Evolutionary conservation across 2,329 filamentous ascomycete genomes (phyloP), one percentile per base, ranked within the genome.

Genomic region (Xylaria sp.): DNA sequence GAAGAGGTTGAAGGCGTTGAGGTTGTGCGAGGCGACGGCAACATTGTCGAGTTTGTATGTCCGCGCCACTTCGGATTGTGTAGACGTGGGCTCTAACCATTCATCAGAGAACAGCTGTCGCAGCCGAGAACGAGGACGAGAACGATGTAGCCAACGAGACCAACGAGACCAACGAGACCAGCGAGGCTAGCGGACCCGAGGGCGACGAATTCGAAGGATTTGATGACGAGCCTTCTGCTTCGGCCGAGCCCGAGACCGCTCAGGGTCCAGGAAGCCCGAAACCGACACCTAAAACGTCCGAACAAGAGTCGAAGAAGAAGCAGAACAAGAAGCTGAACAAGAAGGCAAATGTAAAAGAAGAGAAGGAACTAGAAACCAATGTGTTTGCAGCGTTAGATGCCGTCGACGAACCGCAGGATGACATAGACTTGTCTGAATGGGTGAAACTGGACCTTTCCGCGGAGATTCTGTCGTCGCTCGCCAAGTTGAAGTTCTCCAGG

Each of bases 1-100:
- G 94, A 99, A 76, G 94, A 98, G 76, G 91, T 98, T 56, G 93
- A 97, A 18, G 94, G 93, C 61, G 93, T 99, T 1, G 92, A 97
- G 37, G 86, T 99, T n/a, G 84, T 97, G 51, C 88, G 87, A 70
- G 85, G 91, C 37, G 89, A 89, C 8, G 82, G 85, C 56, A 78
- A 78, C 62, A 85, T 82, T 6, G 80, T 91, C 34, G 84, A 87
- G 75, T 91, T 91, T 80, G 82, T 90, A 74, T 65, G 82, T 78
- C 10, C 5, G 44, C 10, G 13, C 39, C 12, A n/a, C 20, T 8
- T 34, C 3, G 4, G 2, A 18, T 60, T 20, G 3, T 51, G 31
- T 41, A n/a, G 18, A 18, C 7, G 13, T 50, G 18, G 18, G n/a
- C 66, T n/a, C 66, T 72, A 50, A 72, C 63, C 23, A 9, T 25